Conservation (phyloP, 805 yeast genomes). For the Ogataea polymorpha region DNA sequence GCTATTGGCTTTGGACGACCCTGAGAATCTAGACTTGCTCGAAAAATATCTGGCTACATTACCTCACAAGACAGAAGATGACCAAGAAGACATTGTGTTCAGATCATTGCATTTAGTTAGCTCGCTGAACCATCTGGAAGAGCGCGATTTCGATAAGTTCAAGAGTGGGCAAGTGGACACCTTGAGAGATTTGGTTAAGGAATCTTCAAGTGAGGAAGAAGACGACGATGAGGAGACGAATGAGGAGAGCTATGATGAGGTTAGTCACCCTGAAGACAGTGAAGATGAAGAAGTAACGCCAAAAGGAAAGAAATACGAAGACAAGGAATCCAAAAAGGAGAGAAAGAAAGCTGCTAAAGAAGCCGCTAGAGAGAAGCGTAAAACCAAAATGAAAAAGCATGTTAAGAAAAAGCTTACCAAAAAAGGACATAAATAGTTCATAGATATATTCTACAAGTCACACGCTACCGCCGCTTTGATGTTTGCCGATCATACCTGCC, state of each 20-base stretch:
- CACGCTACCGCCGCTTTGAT: conserved; percentile 47
- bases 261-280: conserved; percentile 16
- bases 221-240: conserved; percentile 21
- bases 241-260: conserved; percentile 33
- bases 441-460: conserved; percentile 12
- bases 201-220: conserved; percentile 26
- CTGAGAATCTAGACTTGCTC: conserved; percentile 42
- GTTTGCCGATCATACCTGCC: conserved; percentile 62
- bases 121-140: conserved; percentile 81
- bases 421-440: conserved; percentile 32
- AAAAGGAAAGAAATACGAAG: conserved; percentile 75
- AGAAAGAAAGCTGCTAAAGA: conserved; percentile 77
- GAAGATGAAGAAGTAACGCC: conserved; percentile 23
- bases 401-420: conserved; percentile 73
- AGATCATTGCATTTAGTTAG: conserved; percentile 75
- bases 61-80: conserved; percentile 56
- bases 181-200: conserved; percentile 58
- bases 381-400: conserved; percentile 79
- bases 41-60: conserved; percentile 43
- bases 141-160: conserved; percentile 81
- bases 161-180: conserved; percentile 78
- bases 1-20: conserved; percentile 13
- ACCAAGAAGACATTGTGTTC: conserved; percentile 75
- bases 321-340: conserved; percentile 72
- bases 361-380: conserved; percentile 73